Evolutionary conservation across 2,329 filamentous ascomycete genomes (phyloP), one percentile per base, ranked within the genome.

Genomic region (Trichocomaceae sp.): DNA sequence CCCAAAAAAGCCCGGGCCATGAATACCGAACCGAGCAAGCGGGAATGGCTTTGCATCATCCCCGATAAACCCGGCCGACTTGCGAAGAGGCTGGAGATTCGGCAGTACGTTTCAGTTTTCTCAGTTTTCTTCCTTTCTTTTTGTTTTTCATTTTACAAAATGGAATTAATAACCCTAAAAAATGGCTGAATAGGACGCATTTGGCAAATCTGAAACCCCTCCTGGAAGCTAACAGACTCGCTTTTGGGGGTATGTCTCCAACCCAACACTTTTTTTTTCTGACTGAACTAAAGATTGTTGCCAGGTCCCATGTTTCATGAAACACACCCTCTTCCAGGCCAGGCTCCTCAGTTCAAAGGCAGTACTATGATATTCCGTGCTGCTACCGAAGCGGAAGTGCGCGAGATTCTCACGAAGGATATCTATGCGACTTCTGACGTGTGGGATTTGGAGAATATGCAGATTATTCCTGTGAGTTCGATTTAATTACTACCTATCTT

Each of bases 381-480:
- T 7, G 79, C 82, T 58, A 84, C 79, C 8, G 83, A 80, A 63
- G 86, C 90, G 60, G 86, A 90, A 67, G 82, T 88, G 2, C 68
- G 85, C 41, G 79, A 86, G 62, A 66, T 80, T 50, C 68, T 96
- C 47, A 81, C 80, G 69, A 78, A 81, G 48, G 90, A 96, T 73
- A 75, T 90, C 9, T 96, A 95, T 72, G 76, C 79, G 9, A 78
- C 73, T 57, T 77, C 72, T 44, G 88, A 84, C 0, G 90, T 95
- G 8, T 96, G 90, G 90, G 88, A 96, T 75, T 66, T 87, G 56
- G 80, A 84, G 35, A 87, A 87, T 63, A 82, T 68, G 59, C 63
- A 73, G 63, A 69, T 76, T 56, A 69, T 68, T 62, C 65, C 66
- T 56, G 69, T 72, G 63, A 53, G 67, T 68, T 44, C 51, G n/a